Conservation (phyloP, 2,329 filamentous ascomycete genomes). For the Dendrostoma leiphaemia region DNA sequence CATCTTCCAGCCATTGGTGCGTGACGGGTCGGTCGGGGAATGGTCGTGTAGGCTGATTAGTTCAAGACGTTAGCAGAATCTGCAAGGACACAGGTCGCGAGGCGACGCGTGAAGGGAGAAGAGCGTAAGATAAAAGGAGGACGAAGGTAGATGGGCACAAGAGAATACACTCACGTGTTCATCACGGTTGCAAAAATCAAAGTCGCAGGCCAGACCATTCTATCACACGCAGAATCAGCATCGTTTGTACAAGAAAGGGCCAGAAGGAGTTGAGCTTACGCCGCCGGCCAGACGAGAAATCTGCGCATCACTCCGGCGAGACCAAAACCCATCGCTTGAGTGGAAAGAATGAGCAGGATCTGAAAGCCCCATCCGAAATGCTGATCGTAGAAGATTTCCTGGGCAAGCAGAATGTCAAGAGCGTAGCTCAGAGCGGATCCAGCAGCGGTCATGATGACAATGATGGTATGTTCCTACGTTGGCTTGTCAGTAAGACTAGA, state of each 20-base stretch:
- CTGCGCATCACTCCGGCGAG: slow-evolving; percentile 57
- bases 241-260: too few relatives aligned
- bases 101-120: too few relatives aligned
- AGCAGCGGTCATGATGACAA: slow-evolving; percentile 44
- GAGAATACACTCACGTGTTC: too few relatives aligned
- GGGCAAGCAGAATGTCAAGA: slow-evolving; percentile 38
- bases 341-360: slow-evolving; percentile 57
- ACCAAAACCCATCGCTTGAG: slow-evolving; percentile 62
- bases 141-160: too few relatives aligned
- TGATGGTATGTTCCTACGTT: slow-evolving; percentile 50
- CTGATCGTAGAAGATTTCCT: slow-evolving; percentile 49
- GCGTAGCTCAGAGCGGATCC: slow-evolving; percentile 33
- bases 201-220: slow-evolving; percentile 65
- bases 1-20: slow-evolving; percentile 48
- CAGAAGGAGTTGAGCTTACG: too few relatives aligned
- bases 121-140: too few relatives aligned
- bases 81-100: too few relatives aligned
- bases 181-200: too few relatives aligned
- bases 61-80: too few relatives aligned
- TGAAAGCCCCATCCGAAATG: slow-evolving; percentile 58
- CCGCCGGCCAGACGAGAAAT: too few relatives aligned
- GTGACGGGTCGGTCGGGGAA: slow-evolving; percentile 39
- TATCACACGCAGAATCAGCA: too few relatives aligned
- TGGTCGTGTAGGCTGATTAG: slow-evolving; percentile 65
- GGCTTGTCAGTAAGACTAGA: too few relatives aligned